Evolutionary conservation across 2,329 filamentous ascomycete species (phyloP), one percentile per base, ranked within the genome.

Genomic region (Diaporthe humulicola): DNA sequence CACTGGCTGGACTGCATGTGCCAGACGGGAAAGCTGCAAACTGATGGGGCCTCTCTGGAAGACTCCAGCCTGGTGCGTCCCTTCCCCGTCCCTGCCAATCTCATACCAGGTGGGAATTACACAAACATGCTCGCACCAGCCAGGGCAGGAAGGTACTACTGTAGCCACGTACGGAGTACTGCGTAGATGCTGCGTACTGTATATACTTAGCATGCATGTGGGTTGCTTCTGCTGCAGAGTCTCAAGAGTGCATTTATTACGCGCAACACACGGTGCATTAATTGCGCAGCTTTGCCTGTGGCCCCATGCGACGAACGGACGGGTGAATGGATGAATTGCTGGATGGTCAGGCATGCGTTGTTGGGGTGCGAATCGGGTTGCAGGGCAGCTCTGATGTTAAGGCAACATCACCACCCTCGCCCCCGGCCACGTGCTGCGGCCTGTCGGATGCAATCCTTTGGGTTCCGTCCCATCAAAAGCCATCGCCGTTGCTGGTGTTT

Each of bases 1-100:
- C 17, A 66, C 60, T 38, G 64, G n/a, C 64, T 67, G 61, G 33
- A 54, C 40, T 42, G 70, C 56, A 72, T 52, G 56, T 25, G 45
- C 70, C 54, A 64, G 70, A 54, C 40, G 33, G 70, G 60, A 48
- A 64, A 72, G 58, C 70, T 72, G 70, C 57, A 72, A 72, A 64
- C 70, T 72, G 57, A 72, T 72, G 70, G 70, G 48, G 48, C 70
- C 48, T 33, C 50, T 52, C 58, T 64, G 56, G 52, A 22, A 40
- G 64, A 54, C 64, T 54, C 64, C 64, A 69, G 45, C 30, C 28
- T 40, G 48, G 48, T 54, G 64, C 64, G 48, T 54, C 64, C 14
- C 48, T 40, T 40, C 33, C 64, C 45, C 22, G 48, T 69, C 64
- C 64, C 48, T 69, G 64, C 48, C 33, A 69, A 54, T 69, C 64